These are phyloP conservation scores for Penicillium crustosum DNA, from an alignment of 2,329 filamentous ascomycete genomes.

Conservation along the genomic window DNA sequence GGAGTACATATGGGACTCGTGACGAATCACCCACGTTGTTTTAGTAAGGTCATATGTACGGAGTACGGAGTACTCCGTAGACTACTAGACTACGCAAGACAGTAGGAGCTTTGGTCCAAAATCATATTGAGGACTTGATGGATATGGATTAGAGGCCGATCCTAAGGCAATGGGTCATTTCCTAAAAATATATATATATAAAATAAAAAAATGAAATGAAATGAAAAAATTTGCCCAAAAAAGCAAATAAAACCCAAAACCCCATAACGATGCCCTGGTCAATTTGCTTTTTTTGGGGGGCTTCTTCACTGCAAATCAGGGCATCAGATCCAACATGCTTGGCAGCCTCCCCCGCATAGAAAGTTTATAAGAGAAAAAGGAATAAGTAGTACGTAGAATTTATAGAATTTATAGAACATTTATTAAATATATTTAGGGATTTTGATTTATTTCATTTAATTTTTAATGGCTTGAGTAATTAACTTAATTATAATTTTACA, in stretches of 20 bases:
- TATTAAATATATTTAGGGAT: background rate
- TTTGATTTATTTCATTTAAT: background rate
- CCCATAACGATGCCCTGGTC: background rate
- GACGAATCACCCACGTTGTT: slow-evolving; percentile 7
- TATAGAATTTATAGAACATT: background rate
- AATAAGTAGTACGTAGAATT: background rate
- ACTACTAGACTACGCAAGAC: background rate
- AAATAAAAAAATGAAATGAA: background rate
- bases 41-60: background rate
- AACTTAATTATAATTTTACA: background rate
- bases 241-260: slow-evolving; percentile 3
- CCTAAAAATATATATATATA: too few species aligned
- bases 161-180: slow-evolving; percentile 3
- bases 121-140: background rate
- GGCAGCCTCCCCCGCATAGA: slow-evolving; percentile 29
- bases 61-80: background rate
- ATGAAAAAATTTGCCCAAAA: background rate
- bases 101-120: background rate
- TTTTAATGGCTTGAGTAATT: background rate
- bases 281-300: slow-evolving; percentile 4
- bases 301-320: slow-evolving; percentile 27
- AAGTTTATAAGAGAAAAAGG: slow-evolving; percentile 18
- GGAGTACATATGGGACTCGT: background rate
- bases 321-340: slow-evolving; percentile 23
- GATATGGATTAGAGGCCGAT: background rate